Evolutionary conservation across 768 basidiomycete genomes (phyloP).

Genomic region (Rhodosporidiobolus odoratus): DNA sequence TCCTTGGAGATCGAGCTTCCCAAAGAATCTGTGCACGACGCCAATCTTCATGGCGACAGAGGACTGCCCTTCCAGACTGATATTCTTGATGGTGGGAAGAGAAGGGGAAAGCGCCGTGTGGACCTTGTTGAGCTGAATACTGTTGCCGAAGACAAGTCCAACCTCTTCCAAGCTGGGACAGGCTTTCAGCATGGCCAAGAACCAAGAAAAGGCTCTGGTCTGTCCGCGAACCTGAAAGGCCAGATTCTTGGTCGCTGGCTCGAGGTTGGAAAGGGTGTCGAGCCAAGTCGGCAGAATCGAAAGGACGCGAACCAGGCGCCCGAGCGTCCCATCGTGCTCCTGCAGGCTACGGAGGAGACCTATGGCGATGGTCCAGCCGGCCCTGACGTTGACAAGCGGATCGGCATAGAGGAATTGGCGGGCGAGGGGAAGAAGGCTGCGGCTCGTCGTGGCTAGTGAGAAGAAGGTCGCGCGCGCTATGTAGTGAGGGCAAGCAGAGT

Average conservation of each 20-base stretch:
- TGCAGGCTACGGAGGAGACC: neutral
- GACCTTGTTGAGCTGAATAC: neutral
- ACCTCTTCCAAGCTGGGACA: neutral
- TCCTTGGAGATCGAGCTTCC: neutral
- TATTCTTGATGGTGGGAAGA: neutral
- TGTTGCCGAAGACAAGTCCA: neutral
- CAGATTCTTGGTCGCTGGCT: neutral
- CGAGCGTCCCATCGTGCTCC: neutral
- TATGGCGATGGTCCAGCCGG: neutral
- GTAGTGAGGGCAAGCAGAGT: neutral
- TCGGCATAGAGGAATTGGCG: neutral
- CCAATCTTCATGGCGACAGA: neutral
- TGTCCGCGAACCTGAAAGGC: neutral
- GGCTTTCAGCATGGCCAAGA: neutral
- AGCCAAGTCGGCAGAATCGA: neutral
- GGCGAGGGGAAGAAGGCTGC: neutral
- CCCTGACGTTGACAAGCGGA: neutral
- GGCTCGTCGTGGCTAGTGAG: neutral
- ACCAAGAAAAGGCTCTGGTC: neutral
- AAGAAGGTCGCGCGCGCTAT: neutral
- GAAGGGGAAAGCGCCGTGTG: neutral
- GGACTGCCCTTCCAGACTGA: neutral
- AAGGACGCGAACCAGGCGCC: neutral
- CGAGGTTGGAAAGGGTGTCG: neutral
- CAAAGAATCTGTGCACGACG: neutral